Conservation (phyloP, 345 rosid species). For the Dipteronia dyeriana region DNA sequence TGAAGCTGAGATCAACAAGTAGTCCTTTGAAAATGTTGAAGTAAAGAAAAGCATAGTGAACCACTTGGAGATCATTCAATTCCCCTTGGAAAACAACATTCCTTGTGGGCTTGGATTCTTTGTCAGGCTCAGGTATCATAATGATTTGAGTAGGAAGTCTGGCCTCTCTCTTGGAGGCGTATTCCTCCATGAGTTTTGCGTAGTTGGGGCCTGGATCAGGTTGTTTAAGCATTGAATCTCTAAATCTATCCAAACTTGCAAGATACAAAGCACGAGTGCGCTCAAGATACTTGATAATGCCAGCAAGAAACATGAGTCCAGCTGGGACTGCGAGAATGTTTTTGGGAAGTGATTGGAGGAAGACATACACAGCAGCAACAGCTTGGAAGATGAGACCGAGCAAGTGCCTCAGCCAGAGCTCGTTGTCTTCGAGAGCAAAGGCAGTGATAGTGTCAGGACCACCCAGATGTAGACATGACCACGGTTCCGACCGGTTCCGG, state of each 20-base stretch:
- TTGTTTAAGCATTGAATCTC: conserved; percentile 53
- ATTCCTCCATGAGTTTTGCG: conserved; percentile 65
- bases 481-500: no score
- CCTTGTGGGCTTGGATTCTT: conserved; percentile 10
- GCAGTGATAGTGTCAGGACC: no score
- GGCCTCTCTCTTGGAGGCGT: conserved; percentile 48
- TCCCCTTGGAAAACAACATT: no score
- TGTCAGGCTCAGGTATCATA: conserved; percentile 46
- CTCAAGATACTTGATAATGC: conserved; percentile 58
- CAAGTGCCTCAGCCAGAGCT: no score
- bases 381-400: conserved; percentile 34
- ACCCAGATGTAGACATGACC: no score
- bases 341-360: conserved; percentile 33
- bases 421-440: no score
- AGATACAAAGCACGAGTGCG: conserved; percentile 54
- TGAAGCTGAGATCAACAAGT: conserved; percentile 59
- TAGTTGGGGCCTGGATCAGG: conserved; percentile 67
- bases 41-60: conserved; percentile 39
- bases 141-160: conserved; percentile 41
- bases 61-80: conserved; percentile 1
- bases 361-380: conserved; percentile 42
- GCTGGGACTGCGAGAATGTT: conserved; percentile 36
- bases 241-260: conserved; percentile 57
- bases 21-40: conserved; percentile 57
- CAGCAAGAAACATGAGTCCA: conserved; percentile 46